Conservation (phyloP, 345 rosid species). For the Erysimum cheiranthoides region DNA sequence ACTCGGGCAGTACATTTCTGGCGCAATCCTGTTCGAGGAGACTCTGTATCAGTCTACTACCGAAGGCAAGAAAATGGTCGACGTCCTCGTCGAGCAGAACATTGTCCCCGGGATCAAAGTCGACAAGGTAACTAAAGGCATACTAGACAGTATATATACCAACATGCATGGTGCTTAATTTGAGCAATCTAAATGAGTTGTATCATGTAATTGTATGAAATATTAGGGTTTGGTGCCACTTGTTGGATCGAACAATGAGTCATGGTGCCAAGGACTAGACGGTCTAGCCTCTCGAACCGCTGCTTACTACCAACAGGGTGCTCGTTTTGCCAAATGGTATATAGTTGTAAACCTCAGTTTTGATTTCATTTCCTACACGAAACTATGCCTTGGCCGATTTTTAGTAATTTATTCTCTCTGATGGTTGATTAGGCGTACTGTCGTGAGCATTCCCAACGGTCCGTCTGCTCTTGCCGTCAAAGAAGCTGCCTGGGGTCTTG, state of each 20-base stretch:
- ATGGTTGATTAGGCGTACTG: constrained; percentile 77
- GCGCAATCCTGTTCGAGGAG: constrained; percentile 96
- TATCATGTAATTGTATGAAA: not conserved
- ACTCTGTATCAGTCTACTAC: constrained; percentile 91
- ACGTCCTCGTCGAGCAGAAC: constrained; percentile 84
- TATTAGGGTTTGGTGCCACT: constrained; percentile 96
- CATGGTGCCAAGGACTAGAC: constrained; percentile 99
- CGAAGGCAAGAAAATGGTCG: constrained; percentile 92
- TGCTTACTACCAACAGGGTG: constrained; percentile 99
- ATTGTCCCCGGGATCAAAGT: constrained; percentile 98
- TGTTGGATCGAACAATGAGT: constrained; percentile 87
- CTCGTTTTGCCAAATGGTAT: constrained; percentile 99
- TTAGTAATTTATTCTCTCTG: constrained; percentile 17
- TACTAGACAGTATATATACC: not conserved
- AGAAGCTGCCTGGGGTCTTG: constrained; percentile 99
- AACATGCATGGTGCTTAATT: constrained; percentile 24
- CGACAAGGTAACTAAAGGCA: constrained; percentile 68
- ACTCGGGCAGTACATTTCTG: constrained; percentile 86
- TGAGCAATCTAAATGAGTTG: constrained; percentile 15
- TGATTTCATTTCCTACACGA: constrained; percentile 6
- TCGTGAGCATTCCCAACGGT: constrained; percentile 99
- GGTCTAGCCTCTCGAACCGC: constrained; percentile 94
- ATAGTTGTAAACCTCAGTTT: not conserved
- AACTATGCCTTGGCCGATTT: not conserved
- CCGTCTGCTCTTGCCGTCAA: constrained; percentile 94